A percentile compares a stretch with the other conserved stretches of the same genome.
Conservation (phyloP, 2,329 filamentous ascomycete species). For the Penicillium sp. region DNA sequence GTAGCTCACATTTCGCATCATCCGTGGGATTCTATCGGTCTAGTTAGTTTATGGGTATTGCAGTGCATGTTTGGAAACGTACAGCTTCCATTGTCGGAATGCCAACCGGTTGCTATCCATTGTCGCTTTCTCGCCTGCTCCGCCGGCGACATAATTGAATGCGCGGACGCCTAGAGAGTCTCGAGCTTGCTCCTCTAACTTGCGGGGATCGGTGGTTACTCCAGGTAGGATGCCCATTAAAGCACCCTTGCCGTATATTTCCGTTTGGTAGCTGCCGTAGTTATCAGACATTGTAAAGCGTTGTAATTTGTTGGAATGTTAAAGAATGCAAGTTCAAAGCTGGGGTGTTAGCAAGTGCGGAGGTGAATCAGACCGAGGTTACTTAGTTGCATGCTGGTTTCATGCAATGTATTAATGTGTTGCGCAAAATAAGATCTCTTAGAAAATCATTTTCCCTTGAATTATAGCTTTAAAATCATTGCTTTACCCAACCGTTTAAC, state of each 20-base stretch:
- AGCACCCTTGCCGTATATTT: conserved; percentile 55
- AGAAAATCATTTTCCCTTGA: not conserved
- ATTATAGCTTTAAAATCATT: not conserved
- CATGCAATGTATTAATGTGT: not conserved
- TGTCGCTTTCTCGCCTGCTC: conserved; percentile 60
- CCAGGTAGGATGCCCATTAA: conserved; percentile 48
- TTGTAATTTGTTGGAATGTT: not conserved
- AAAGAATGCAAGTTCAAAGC: not conserved
- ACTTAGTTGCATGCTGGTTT: not conserved
- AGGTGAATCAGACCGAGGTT: not conserved
- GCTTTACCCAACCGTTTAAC: not conserved
- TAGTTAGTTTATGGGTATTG: not conserved
- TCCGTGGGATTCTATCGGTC: conserved; percentile 50
- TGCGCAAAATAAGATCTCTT: not conserved
- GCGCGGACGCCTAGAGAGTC: conserved; percentile 48
- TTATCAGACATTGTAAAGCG: conserved; percentile 30
- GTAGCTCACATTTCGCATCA: conserved; percentile 40
- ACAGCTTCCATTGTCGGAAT: conserved; percentile 53
- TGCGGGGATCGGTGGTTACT: conserved; percentile 59
- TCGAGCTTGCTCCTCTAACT: conserved; percentile 56
- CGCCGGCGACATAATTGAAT: conserved; percentile 63
- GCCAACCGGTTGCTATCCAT: conserved; percentile 60
- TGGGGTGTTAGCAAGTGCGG: not conserved
- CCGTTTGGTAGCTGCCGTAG: conserved; percentile 48
- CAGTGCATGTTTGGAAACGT: conserved; percentile 7